Evolutionary conservation across 169 alveolate genomes (phyloP).

Genomic region (Babesia ovis): DNA sequence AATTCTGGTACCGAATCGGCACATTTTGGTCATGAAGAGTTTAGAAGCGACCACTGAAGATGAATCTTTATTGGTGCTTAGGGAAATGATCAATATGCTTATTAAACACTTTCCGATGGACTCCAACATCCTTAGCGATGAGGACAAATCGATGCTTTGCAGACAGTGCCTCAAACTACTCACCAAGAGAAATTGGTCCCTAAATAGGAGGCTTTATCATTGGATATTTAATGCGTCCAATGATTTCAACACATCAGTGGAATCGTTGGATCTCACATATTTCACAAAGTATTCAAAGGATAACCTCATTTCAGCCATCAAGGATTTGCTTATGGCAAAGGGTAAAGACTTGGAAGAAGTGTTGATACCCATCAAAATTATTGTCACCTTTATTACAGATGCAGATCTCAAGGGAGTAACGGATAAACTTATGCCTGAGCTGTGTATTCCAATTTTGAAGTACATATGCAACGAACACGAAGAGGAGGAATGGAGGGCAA

Average conservation of each 20-base stretch:
- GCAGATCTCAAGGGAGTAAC: constrained; percentile 50
- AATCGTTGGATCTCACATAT: constrained; percentile 48
- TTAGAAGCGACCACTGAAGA: constrained; percentile 80
- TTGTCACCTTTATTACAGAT: constrained; percentile 59
- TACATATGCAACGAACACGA: constrained; percentile 55
- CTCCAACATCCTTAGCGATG: constrained; percentile 34
- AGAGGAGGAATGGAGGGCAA: constrained; percentile 61
- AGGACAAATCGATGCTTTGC: constrained; percentile 48
- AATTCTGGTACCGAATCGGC: constrained; percentile 76
- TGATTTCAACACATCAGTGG: constrained; percentile 52
- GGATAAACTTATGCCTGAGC: constrained; percentile 63
- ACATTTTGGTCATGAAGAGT: constrained; percentile 74
- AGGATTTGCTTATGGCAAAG: constrained; percentile 43
- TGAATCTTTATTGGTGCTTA: constrained; percentile 70
- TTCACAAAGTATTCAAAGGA: constrained; percentile 62
- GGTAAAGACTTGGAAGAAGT: constrained; percentile 50
- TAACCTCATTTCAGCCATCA: constrained; percentile 48
- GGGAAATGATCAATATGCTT: constrained; percentile 77
- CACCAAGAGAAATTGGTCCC: constrained; percentile 67
- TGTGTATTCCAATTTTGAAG: constrained; percentile 59
- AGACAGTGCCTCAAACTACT: constrained; percentile 47
- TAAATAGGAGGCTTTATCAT: constrained; percentile 60
- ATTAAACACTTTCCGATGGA: constrained; percentile 78
- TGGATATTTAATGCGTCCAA: constrained; percentile 63
- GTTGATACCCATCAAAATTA: constrained; percentile 56